phyloP scores from a whole-genome alignment of 192 early-diverging fungal genomes.

The Funneliformis geosporum region DNA sequence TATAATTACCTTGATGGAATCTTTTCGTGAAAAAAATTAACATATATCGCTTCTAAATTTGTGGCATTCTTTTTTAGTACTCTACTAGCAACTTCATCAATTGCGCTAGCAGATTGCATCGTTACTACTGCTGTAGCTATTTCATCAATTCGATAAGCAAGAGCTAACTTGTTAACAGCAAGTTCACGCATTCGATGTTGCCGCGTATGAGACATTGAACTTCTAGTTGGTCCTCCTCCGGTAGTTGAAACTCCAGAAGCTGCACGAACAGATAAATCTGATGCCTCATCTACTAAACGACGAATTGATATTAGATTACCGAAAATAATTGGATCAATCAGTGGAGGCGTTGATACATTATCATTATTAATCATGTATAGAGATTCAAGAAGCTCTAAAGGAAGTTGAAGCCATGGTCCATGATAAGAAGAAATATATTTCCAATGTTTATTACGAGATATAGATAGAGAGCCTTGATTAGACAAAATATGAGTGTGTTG shows the following conservation, averaged over 20 bases:
- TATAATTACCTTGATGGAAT: constrained; percentile 31
- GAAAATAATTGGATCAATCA: constrained; percentile 28
- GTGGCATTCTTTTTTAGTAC: constrained; percentile 25
- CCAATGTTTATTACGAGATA: constrained; percentile 32
- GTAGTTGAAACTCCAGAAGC: constrained; percentile 24
- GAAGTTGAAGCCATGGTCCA: constrained; percentile 36
- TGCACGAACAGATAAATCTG: constrained; percentile 28
- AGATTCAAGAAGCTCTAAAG: constrained; percentile 30
- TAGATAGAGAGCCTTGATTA: constrained; percentile 20
- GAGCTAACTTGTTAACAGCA: constrained; percentile 31
- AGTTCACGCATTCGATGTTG: constrained; percentile 30
- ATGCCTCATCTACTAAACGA: constrained; percentile 28
- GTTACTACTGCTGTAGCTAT: constrained; percentile 27
- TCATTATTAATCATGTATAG: constrained; percentile 27
- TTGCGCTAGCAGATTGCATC: constrained; percentile 29
- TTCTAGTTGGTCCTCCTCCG: constrained; percentile 14
- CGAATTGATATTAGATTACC: constrained; percentile 30
- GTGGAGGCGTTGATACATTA: constrained; percentile 20
- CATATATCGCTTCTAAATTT: constrained; percentile 27
- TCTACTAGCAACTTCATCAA: constrained; percentile 32
- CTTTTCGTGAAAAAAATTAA: constrained; percentile 32
- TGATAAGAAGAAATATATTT: constrained; percentile 36
- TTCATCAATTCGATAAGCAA: constrained; percentile 31
- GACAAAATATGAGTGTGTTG: background rate
- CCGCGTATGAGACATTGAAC: constrained; percentile 29